Conservation (phyloP, 208 protist genomes). For the Leishmania amazonensis region DNA sequence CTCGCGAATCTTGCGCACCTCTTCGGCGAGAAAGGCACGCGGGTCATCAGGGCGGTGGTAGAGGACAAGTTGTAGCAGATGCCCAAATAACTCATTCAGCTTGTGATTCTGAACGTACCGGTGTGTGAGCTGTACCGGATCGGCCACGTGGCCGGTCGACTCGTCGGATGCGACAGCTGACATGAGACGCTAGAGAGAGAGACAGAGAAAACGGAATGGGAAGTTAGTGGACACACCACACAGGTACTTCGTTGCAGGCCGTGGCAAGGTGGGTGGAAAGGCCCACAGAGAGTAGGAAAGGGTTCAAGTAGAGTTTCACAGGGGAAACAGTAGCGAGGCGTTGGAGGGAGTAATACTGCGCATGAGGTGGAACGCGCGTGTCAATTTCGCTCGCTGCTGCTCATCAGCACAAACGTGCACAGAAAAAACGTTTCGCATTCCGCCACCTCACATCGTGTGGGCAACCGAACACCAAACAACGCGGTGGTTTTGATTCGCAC, state of each 20-base stretch:
- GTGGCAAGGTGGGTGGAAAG: not conserved
- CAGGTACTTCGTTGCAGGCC: not conserved
- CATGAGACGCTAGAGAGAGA: conserved; percentile 8
- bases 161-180: conserved; percentile 8
- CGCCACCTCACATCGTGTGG: not conserved
- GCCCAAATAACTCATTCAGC: conserved; percentile 84
- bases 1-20: conserved; percentile 73
- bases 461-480: not conserved
- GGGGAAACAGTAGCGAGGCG: not conserved
- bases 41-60: conserved; percentile 86
- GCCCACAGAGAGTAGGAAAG: not conserved
- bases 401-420: not conserved
- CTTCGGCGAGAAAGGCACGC: conserved; percentile 70
- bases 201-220: not conserved
- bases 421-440: not conserved
- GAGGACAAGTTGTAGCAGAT: conserved; percentile 87
- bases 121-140: conserved; percentile 38
- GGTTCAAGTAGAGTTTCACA: not conserved
- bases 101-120: conserved; percentile 84
- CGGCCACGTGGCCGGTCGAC: conserved; percentile 18
- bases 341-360: not conserved
- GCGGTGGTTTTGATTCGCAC: not conserved
- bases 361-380: not conserved
- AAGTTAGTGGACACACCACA: not conserved
- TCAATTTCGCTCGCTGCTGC: not conserved